A percentile compares a stretch with the other conserved stretches of the same genome.
Evolutionary conservation across 805 yeast genomes (phyloP).

Genomic region (Pichia paraexigua): DNA sequence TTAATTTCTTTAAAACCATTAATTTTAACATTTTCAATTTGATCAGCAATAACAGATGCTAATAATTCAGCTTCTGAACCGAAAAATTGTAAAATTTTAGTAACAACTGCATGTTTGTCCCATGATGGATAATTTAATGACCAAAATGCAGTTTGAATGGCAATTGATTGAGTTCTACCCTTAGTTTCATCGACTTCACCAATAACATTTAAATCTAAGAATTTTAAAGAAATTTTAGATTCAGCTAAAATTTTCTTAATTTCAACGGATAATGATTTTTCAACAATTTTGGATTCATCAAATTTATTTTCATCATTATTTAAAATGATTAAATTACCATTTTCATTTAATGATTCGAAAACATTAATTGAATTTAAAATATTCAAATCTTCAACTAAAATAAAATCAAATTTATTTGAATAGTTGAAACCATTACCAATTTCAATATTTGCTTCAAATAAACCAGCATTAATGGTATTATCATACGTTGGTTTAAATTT

Average conservation of each 20-base stretch:
- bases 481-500: constrained; percentile 61
- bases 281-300: constrained; percentile 38
- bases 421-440: constrained; percentile 22
- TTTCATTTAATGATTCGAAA: constrained; percentile 46
- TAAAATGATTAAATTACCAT: constrained; percentile 48
- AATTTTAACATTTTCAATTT: constrained; percentile 50
- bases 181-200: constrained; percentile 64
- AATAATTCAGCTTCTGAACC: constrained; percentile 77
- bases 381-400: constrained; percentile 52
- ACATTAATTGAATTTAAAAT: constrained; percentile 55
- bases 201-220: constrained; percentile 54
- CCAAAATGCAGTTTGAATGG: constrained; percentile 79
- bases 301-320: constrained; percentile 29
- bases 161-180: constrained; percentile 69
- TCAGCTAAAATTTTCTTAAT: constrained; percentile 46
- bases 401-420: constrained; percentile 53
- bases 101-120: constrained; percentile 54
- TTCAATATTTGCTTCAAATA: constrained; percentile 57
- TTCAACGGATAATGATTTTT: constrained; percentile 43
- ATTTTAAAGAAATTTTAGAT: constrained; percentile 44
- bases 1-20: constrained; percentile 36
- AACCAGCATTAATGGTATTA: constrained; percentile 65
- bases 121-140: constrained; percentile 53
- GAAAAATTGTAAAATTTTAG: constrained; percentile 71
- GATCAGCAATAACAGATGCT: constrained; percentile 60